Conservation (phyloP, 2,329 filamentous ascomycete genomes). For the Myriosclerotinia scirpicola region DNA sequence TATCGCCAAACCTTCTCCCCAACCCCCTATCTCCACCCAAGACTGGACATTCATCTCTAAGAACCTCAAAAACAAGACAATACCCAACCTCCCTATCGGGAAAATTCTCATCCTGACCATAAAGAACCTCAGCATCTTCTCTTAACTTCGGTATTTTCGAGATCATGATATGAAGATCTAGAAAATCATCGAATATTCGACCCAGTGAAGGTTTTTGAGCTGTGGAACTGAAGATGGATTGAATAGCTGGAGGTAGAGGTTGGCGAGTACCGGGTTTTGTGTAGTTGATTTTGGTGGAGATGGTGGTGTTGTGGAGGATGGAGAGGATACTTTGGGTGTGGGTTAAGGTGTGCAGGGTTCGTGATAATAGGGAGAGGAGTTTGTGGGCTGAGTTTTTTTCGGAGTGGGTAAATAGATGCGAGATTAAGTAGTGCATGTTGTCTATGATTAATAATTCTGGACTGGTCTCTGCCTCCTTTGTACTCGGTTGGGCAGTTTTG, state of each 20-base stretch:
- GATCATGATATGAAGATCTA: slow-evolving; percentile 56
- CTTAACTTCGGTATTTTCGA: slow-evolving; percentile 46
- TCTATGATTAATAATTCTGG: slow-evolving; percentile 54
- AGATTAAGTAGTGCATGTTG: slow-evolving; percentile 54
- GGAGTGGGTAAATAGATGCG: slow-evolving; percentile 52
- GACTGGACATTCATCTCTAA: slow-evolving; percentile 38
- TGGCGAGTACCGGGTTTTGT: slow-evolving; percentile 11
- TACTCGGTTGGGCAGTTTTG: neutral
- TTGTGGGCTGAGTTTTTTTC: slow-evolving; percentile 49
- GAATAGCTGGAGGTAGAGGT: slow-evolving; percentile 4
- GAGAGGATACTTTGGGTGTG: slow-evolving; percentile 49
- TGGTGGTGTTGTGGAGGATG: slow-evolving; percentile 55
- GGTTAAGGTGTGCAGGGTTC: slow-evolving; percentile 49
- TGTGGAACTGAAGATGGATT: slow-evolving; percentile 33
- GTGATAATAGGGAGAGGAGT: slow-evolving; percentile 50
- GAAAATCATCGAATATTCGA: slow-evolving; percentile 53
- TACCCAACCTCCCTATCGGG: slow-evolving; percentile 9
- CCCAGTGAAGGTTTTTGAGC: slow-evolving; percentile 44
- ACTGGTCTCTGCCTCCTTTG: slow-evolving; percentile 23
- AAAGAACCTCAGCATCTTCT: slow-evolving; percentile 45
- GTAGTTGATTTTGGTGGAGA: slow-evolving; percentile 30
- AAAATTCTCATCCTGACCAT: slow-evolving; percentile 25
- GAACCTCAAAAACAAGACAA: slow-evolving; percentile 35
- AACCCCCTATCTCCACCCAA: slow-evolving; percentile 10
- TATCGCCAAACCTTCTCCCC: slow-evolving; percentile 37